These are phyloP conservation scores for Naganishia sp. DNA, from an alignment of 1,284 basidiomycete species.

Conservation along the genomic window DNA sequence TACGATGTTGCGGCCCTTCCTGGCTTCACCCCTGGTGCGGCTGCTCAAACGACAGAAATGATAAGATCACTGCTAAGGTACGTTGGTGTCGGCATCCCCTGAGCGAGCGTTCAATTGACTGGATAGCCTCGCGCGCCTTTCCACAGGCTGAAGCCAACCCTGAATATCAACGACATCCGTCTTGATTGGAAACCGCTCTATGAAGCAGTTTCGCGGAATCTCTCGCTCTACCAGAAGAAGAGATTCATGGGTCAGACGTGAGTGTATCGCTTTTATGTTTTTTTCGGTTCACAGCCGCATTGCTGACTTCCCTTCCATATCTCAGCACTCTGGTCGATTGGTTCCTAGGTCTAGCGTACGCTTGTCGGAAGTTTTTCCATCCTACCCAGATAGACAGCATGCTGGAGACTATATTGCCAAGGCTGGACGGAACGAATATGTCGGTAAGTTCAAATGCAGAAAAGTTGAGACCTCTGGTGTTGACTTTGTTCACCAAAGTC, in stretches of 20 bases:
- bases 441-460: constrained; percentile 58
- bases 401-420: constrained; percentile 66
- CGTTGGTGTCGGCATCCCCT: constrained; percentile 55
- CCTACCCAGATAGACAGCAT: constrained; percentile 86
- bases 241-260: constrained; percentile 78
- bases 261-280: constrained; percentile 40
- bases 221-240: constrained; percentile 70
- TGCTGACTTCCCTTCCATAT: constrained; percentile 7
- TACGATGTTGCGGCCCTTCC: constrained; percentile 64
- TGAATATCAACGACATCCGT: constrained; percentile 77
- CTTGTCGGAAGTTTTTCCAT: constrained; percentile 81
- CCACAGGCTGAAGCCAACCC: constrained; percentile 69
- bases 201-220: constrained; percentile 72
- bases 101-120: neutral
- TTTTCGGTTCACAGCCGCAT: neutral
- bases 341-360: constrained; percentile 82
- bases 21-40: constrained; percentile 57
- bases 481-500: constrained; percentile 55
- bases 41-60: constrained; percentile 57
- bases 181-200: constrained; percentile 87
- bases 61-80: constrained; percentile 61
- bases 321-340: constrained; percentile 73
- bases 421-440: constrained; percentile 71
- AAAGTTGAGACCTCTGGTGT: constrained; percentile 27
- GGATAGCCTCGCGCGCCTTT: constrained; percentile 33